Conservation (phyloP, 2,329 filamentous ascomycete genomes). For the Teratosphaeriaceae sp. region DNA sequence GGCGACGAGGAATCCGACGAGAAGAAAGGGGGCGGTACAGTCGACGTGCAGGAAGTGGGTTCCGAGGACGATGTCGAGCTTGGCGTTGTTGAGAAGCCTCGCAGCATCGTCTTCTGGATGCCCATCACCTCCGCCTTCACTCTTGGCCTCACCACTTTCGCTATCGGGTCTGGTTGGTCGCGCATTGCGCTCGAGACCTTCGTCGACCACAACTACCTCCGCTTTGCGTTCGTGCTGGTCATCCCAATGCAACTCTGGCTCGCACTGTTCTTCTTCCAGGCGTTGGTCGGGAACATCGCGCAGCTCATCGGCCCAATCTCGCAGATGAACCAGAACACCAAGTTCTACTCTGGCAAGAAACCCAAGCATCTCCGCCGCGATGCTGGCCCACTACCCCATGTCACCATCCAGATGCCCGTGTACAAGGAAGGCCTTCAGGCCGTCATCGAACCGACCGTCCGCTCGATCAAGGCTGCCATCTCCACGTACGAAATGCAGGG, state of each 20-base stretch:
- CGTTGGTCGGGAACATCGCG: slow-evolving; percentile 34
- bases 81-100: slow-evolving; percentile 32
- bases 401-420: slow-evolving; percentile 48
- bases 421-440: slow-evolving; percentile 36
- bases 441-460: slow-evolving; percentile 34
- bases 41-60: slow-evolving; percentile 28
- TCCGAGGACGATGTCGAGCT: slow-evolving; percentile 33
- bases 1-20: slow-evolving; percentile 36
- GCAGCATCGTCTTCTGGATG: slow-evolving; percentile 50
- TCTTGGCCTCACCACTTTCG: slow-evolving; percentile 45
- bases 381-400: slow-evolving; percentile 36
- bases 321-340: slow-evolving; percentile 39
- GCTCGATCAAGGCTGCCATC: slow-evolving; percentile 38
- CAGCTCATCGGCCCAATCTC: slow-evolving; percentile 40
- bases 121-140: slow-evolving; percentile 49
- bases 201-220: slow-evolving; percentile 48
- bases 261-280: slow-evolving; percentile 47
- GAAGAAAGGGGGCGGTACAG: slow-evolving; percentile 33
- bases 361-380: slow-evolving; percentile 34
- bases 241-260: slow-evolving; percentile 54
- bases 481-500: slow-evolving; percentile 49
- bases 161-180: slow-evolving; percentile 52
- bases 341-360: slow-evolving; percentile 39
- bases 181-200: slow-evolving; percentile 48
- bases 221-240: slow-evolving; percentile 48